Conservation (phyloP, 2,329 filamentous ascomycete species). For the Beauveria medogensis region DNA sequence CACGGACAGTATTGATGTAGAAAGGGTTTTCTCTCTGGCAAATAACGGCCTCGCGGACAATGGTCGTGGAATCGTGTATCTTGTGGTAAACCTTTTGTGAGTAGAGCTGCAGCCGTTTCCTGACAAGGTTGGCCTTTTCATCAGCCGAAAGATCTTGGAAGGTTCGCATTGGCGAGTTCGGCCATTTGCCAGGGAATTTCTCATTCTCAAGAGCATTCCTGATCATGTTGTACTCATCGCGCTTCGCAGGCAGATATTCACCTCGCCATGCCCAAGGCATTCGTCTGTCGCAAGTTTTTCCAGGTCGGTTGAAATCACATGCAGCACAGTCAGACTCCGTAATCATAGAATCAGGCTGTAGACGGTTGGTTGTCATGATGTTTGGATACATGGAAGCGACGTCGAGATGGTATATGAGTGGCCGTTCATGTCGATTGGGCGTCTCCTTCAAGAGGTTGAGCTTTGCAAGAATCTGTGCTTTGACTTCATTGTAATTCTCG, state of each 20-base stretch:
- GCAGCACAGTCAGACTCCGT: constrained; percentile 91
- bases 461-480: constrained; percentile 66
- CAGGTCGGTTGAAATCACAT: constrained; percentile 95
- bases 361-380: constrained; percentile 98
- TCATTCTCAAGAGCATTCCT: constrained; percentile 85
- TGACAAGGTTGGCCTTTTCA: constrained; percentile 72
- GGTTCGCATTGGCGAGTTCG: constrained; percentile 59
- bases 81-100: constrained; percentile 99
- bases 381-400: constrained; percentile 99
- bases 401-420: constrained; percentile 94
- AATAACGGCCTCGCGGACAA: constrained; percentile 92
- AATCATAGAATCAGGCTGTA: constrained; percentile 99
- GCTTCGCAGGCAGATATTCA: constrained; percentile 90
- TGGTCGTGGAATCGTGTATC: constrained; percentile 89
- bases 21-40: constrained; percentile 98
- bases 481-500: constrained; percentile 76
- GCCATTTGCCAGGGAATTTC: constrained; percentile 72
- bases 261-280: constrained; percentile 98
- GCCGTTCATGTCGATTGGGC: constrained; percentile 75
- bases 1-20: constrained; percentile 91
- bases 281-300: constrained; percentile 91
- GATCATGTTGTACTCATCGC: constrained; percentile 99
- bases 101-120: constrained; percentile 84
- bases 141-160: constrained; percentile 77
- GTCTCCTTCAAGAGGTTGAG: constrained; percentile 68